A percentile compares a stretch with the other conserved stretches of the same genome.
Evolutionary conservation across 352 stramenopile genomes (phyloP).

Genomic region (Pythium vanterpoolii): DNA sequence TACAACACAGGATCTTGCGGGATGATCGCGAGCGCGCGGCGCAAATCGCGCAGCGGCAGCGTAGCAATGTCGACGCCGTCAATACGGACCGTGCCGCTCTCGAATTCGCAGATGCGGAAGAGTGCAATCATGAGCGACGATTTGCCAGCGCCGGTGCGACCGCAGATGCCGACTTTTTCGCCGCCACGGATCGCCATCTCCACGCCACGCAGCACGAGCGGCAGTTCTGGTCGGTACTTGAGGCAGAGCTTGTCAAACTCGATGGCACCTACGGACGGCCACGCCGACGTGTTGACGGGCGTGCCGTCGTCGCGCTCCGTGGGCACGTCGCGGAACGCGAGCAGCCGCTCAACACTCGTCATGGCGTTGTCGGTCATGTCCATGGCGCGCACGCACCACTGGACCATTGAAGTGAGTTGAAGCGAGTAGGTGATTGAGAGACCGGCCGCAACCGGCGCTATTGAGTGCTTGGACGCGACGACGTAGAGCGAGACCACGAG

Average conservation of each 20-base stretch:
- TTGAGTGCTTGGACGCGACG: slow-evolving; percentile 11
- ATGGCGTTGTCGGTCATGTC: slow-evolving; percentile 91
- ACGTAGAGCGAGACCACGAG: slow-evolving; percentile 24
- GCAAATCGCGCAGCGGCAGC: slow-evolving; percentile 27
- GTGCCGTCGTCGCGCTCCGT: slow-evolving; percentile 71
- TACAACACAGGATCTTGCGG: slow-evolving; percentile 93
- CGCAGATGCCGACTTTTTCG: slow-evolving; percentile 79
- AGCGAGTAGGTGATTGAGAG: slow-evolving; percentile 89
- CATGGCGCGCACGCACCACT: slow-evolving; percentile 87
- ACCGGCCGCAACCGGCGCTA: slow-evolving; percentile 43
- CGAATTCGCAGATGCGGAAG: slow-evolving; percentile 36
- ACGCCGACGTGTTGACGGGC: slow-evolving; percentile 21
- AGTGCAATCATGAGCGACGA: slow-evolving; percentile 31
- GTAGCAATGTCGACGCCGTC: slow-evolving; percentile 80
- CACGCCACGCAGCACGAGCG: slow-evolving; percentile 35
- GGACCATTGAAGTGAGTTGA: slow-evolving; percentile 81
- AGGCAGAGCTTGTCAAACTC: slow-evolving; percentile 38
- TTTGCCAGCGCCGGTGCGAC: slow-evolving; percentile 57
- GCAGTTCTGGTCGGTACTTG: slow-evolving; percentile 42
- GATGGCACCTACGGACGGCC: slow-evolving; percentile 37
- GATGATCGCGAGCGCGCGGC: slow-evolving; percentile 50
- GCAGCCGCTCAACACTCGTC: slow-evolving; percentile 77
- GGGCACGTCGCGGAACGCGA: slow-evolving; percentile 16
- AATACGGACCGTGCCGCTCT: slow-evolving; percentile 64
- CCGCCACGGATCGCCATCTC: slow-evolving; percentile 50